These are phyloP conservation scores for Escovopsis sp. DNA, from an alignment of 2,329 filamentous ascomycete genomes.

Conservation along the genomic window DNA sequence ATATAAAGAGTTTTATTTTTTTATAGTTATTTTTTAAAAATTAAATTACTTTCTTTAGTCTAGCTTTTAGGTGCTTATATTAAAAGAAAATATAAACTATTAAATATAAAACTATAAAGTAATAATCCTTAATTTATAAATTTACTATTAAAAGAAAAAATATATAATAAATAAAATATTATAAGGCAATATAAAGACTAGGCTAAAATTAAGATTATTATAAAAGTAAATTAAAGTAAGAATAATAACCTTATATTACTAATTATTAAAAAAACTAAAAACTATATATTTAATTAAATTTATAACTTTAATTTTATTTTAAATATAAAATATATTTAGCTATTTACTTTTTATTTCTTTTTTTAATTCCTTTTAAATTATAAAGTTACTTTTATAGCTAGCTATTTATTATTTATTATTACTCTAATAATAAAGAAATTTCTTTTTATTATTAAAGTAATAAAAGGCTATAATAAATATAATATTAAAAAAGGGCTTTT, in stretches of 20 bases:
- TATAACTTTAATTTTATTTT: not conserved
- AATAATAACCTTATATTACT: slow-evolving; percentile 1
- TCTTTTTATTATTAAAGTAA: slow-evolving; percentile 1
- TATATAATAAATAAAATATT: too few relatives aligned
- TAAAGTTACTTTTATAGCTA: too few relatives aligned
- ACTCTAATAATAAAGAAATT: slow-evolving; percentile 1
- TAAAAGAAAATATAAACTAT: slow-evolving; percentile 1
- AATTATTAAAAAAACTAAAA: not conserved
- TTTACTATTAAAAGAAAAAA: too few relatives aligned
- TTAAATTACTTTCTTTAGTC: not conserved
- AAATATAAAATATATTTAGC: not conserved
- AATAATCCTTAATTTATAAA: too few relatives aligned
- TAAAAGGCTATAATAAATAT: too few relatives aligned
- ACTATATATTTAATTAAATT: not conserved
- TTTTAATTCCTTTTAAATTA: slow-evolving; percentile 3
- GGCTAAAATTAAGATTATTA: too few relatives aligned
- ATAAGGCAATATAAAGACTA: too few relatives aligned
- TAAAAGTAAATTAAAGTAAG: too few relatives aligned
- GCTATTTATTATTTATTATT: too few relatives aligned
- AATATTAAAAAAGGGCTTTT: too few relatives aligned
- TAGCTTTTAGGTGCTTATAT: not conserved
- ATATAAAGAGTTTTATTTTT: not conserved
- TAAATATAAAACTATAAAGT: slow-evolving; percentile 1
- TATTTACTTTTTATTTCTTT: not conserved
- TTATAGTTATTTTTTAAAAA: not conserved